Conservation (phyloP, 225 moss, liverwort and hornwort species). For the Asterella californica region DNA sequence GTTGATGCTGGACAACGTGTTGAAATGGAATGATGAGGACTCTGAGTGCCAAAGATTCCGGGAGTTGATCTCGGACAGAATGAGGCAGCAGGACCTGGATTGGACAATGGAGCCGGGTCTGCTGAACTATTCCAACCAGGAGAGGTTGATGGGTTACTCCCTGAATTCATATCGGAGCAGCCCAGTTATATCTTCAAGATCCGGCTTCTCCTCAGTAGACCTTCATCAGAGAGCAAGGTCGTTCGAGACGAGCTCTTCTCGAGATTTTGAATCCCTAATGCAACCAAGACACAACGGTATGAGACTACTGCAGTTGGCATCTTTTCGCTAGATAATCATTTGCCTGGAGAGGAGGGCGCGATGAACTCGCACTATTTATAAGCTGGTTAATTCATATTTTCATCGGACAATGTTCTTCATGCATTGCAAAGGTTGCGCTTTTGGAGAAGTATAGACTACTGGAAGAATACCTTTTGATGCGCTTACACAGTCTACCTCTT, state of each 20-base stretch:
- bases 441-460: no score
- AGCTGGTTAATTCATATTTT: no score
- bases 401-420: no score
- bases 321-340: no score
- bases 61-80: neutral
- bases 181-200: neutral
- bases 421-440: no score
- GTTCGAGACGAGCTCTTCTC: neutral
- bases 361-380: no score
- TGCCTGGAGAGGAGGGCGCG: no score
- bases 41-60: conserved; percentile 1
- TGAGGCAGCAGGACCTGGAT: neutral
- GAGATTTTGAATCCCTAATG: neutral
- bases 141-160: neutral
- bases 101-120: neutral
- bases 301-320: neutral
- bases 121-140: neutral
- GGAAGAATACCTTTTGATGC: no score
- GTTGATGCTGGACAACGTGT: conserved; percentile 23
- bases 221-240: conserved; percentile 10
- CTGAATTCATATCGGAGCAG: neutral
- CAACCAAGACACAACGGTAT: neutral
- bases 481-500: no score
- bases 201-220: neutral
- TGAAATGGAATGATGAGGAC: conserved; percentile 26